These are phyloP conservation scores for Gomphus bonarii DNA, from an alignment of 1,284 basidiomycete genomes.

Conservation along the genomic window DNA sequence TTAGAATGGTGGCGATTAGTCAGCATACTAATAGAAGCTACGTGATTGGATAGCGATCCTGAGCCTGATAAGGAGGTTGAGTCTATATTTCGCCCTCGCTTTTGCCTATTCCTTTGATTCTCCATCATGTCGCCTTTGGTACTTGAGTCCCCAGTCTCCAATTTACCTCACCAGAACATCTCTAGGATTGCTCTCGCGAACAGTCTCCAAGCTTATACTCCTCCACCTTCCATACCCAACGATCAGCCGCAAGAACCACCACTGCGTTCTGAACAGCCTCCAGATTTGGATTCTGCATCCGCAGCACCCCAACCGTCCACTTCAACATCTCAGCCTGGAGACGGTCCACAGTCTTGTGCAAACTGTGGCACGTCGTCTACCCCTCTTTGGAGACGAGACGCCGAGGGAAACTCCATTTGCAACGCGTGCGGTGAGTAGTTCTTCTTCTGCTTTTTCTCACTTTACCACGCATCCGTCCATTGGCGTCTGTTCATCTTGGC, in stretches of 20 bases:
- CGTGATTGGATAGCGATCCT: slow-evolving; percentile 16
- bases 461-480: slow-evolving; percentile 20
- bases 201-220: slow-evolving; percentile 6
- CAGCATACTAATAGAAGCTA: slow-evolving; percentile 8
- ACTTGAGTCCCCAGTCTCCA: slow-evolving; percentile 37
- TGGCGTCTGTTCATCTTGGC: slow-evolving; percentile 20
- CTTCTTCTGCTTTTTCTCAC: slow-evolving; percentile 20
- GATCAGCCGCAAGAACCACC: slow-evolving; percentile 1
- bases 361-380: slow-evolving; percentile 69
- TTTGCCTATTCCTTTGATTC: slow-evolving; percentile 10
- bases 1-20: not conserved
- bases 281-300: not conserved
- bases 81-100: slow-evolving; percentile 2
- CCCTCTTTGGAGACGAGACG: slow-evolving; percentile 73
- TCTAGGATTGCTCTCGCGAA: slow-evolving; percentile 12
- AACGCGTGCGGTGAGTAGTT: slow-evolving; percentile 75
- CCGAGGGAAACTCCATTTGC: slow-evolving; percentile 72
- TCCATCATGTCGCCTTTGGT: slow-evolving; percentile 28
- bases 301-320: not conserved
- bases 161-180: slow-evolving; percentile 29
- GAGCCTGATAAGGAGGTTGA: slow-evolving; percentile 14
- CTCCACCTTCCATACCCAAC: slow-evolving; percentile 8
- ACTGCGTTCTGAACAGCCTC: slow-evolving; percentile 1
- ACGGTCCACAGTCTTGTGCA: slow-evolving; percentile 29
- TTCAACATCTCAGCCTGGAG: not conserved